Percentiles rank a stretch among this genome's conserved stretches.
Conservation (phyloP, 371 early-diverging fungal species). For the Lichtheimia ornata region DNA sequence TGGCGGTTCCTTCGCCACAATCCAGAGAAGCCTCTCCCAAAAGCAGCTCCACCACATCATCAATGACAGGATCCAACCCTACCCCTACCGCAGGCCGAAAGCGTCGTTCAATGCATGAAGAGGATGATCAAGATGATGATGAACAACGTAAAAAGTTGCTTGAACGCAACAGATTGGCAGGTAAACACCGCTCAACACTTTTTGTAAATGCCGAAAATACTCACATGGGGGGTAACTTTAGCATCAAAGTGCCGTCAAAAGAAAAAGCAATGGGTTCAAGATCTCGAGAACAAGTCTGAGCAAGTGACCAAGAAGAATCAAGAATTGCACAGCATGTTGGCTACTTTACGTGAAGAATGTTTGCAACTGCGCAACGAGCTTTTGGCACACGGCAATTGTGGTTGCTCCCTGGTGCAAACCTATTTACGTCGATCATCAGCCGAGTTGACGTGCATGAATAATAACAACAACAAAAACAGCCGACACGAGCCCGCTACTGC, state of each 20-base stretch:
- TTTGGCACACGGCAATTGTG: slow-evolving; percentile 60
- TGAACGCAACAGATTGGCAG: slow-evolving; percentile 70
- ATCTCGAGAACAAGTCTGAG: slow-evolving; percentile 63
- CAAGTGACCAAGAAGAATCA: slow-evolving; percentile 57
- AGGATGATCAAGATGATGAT: slow-evolving; percentile 10
- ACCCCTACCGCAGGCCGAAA: slow-evolving; percentile 9
- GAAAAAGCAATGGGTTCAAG: slow-evolving; percentile 74
- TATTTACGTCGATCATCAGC: slow-evolving; percentile 18
- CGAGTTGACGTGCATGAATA: slow-evolving; percentile 1
- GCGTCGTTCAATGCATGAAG: slow-evolving; percentile 3
- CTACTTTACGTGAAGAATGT: slow-evolving; percentile 68
- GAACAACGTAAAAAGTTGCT: slow-evolving; percentile 46
- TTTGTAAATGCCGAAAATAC: not conserved
- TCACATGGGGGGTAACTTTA: not conserved
- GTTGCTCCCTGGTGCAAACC: slow-evolving; percentile 36
- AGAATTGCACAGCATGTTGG: slow-evolving; percentile 50
- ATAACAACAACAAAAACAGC: too few relatives aligned
- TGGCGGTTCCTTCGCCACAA: not conserved
- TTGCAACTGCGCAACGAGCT: slow-evolving; percentile 64
- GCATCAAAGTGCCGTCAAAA: slow-evolving; percentile 81
- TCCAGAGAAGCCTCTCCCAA: too few relatives aligned
- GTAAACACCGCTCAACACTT: slow-evolving; percentile 21
- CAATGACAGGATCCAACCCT: not conserved
- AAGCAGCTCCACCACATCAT: not conserved
- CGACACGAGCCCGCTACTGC: slow-evolving; percentile 9